Base-by-base conservation (phyloP, 2,329 filamentous ascomycete species). In the Fusarium clavum region DNA sequence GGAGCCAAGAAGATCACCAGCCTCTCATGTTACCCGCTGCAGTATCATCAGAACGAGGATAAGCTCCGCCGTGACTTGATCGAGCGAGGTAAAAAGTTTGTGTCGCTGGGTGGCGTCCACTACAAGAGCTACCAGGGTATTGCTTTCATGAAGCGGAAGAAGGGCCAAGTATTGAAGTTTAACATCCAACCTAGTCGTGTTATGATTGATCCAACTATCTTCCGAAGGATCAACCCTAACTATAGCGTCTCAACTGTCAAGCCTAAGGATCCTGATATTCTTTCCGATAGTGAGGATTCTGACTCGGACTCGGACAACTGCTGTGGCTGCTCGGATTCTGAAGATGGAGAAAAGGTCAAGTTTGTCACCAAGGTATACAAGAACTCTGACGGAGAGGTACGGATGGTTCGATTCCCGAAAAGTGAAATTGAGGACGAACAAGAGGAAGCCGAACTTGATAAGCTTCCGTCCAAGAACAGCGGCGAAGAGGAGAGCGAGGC, bases 171-270 rank as follows among this genome's bases (percentile, higher is more conserved):
- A 16, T 82, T 92, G 77, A 95, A 94, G 78, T 91, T 97, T 79
- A 94, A 94, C 76, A 91, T 97, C 78, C 93, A 94, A 68, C 92
- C 94, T 67, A 92, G 94, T 20, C 90, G 94, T 30, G 87, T 97
- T 68, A 97, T 97, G 94, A 85, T 97, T 25, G 94, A 97, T 76
- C 89, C 93, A 0, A 89, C 89, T 6, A 92, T 92, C 44, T 94
- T 97, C 80, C 89, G 93, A 11, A 88, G 93, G 34, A 92, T 95
- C 78, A 93, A 96, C 71, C 92, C 94, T 2, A 97, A 97, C 77
- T 97, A 97, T 72, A 88, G 87, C 1, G 88, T 95, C 73, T 93
- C 91, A 24, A 85, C 87, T 3, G 90, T 97, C 57, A 90, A 91
- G 52, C 88, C 92, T 0, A 91, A 92, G 72, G 91, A 94, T 61